A percentile compares a stretch with the other conserved stretches of the same genome.
These are phyloP conservation scores for Ulmus americana DNA, from an alignment of 331 rosid genomes.

Conservation along the genomic window DNA sequence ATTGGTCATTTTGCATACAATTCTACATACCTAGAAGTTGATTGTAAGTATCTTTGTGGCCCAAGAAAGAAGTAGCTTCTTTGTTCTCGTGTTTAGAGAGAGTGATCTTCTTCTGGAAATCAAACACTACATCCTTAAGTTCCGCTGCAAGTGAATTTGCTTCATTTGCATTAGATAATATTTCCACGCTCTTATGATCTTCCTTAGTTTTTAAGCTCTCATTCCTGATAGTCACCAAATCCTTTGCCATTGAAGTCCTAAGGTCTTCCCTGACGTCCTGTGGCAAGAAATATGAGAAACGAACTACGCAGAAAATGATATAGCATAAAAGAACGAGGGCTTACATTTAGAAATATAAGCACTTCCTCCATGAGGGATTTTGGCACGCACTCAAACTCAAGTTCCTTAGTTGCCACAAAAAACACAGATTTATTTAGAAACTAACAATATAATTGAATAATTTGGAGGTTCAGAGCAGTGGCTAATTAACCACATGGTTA, in stretches of 20 bases:
- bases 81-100: constrained; percentile 56
- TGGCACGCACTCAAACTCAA: constrained; percentile 86
- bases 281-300: constrained; percentile 8
- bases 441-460: not conserved
- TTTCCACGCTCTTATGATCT: constrained; percentile 29
- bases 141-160: constrained; percentile 21
- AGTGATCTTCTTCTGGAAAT: constrained; percentile 91
- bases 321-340: constrained; percentile 23
- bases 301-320: constrained; percentile 12
- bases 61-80: constrained; percentile 34
- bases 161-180: constrained; percentile 28
- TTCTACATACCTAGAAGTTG: constrained; percentile 51
- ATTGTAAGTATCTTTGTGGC: constrained; percentile 47
- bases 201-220: constrained; percentile 58
- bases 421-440: constrained; percentile 22
- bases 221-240: constrained; percentile 59
- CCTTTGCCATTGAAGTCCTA: constrained; percentile 83
- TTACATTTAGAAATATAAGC: constrained; percentile 72
- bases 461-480: not conserved
- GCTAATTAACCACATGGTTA: not conserved
- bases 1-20: not conserved
- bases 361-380: constrained; percentile 83
- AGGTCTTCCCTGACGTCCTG: constrained; percentile 87
- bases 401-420: constrained; percentile 40
- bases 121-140: constrained; percentile 47